Percentiles rank a stretch among this genome's conserved stretches.
Conservation (phyloP, 176 grass and related monocot species). For the Puccinellia tenuiflora region DNA sequence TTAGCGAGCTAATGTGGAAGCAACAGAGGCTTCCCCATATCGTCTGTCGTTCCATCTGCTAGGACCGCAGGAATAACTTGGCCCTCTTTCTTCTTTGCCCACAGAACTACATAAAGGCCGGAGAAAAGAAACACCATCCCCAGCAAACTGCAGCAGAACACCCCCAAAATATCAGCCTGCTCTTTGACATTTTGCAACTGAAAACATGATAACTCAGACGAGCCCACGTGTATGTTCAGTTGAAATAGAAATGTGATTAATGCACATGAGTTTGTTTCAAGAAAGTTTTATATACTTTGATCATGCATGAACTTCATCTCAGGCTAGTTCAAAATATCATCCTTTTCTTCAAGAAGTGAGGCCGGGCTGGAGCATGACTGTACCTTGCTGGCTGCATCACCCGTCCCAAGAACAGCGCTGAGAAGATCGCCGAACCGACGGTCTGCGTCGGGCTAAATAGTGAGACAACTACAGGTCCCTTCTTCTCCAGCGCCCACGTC, state of each 20-base stretch:
- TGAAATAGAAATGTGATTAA: background rate
- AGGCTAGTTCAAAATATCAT: background rate
- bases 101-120: constrained; percentile 61
- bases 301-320: background rate
- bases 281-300: background rate
- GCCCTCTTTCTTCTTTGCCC: constrained; percentile 72
- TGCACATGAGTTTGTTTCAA: background rate
- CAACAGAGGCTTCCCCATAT: constrained; percentile 39
- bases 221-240: background rate
- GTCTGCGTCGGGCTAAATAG: constrained; percentile 69
- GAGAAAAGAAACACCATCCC: constrained; percentile 59
- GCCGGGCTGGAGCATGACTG: background rate
- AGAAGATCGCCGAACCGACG: constrained; percentile 56
- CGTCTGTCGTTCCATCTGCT: background rate
- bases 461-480: constrained; percentile 68
- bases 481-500: constrained; percentile 69
- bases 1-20: background rate
- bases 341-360: background rate
- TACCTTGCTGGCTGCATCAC: constrained; percentile 55
- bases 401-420: constrained; percentile 49
- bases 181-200: background rate
- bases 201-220: background rate
- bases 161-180: background rate
- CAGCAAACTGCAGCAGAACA: constrained; percentile 36
- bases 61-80: background rate